These are phyloP conservation scores for Arachis hypogaea DNA, from an alignment of 306 rosid species.

Conservation along the genomic window DNA sequence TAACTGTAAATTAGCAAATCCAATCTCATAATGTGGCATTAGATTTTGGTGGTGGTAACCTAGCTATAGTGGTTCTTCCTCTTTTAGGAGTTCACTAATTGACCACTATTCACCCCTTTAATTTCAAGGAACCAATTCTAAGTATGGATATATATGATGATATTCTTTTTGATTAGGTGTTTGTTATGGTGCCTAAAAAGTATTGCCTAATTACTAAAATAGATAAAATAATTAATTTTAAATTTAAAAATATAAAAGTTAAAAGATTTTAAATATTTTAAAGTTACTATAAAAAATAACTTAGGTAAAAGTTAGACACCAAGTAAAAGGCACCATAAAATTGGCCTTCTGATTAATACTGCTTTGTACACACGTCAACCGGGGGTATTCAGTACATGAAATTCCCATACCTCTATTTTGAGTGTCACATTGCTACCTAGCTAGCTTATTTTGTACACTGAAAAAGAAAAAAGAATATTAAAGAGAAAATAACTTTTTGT, in stretches of 20 bases:
- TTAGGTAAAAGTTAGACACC: too few species aligned
- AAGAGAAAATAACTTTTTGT: not conserved
- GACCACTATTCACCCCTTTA: not conserved
- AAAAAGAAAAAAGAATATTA: not conserved
- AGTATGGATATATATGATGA: not conserved
- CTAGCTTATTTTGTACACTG: slow-evolving; percentile 34
- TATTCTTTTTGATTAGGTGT: not conserved
- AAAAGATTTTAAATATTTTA: too few species aligned
- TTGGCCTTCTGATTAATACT: slow-evolving; percentile 1
- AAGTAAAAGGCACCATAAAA: too few species aligned
- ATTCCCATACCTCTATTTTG: slow-evolving; percentile 14
- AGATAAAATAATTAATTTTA: too few species aligned
- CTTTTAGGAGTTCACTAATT: not conserved
- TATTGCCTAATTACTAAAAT: too few species aligned
- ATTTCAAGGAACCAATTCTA: not conserved
- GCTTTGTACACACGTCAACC: slow-evolving; percentile 24
- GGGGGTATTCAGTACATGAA: slow-evolving; percentile 27
- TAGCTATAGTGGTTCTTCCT: not conserved
- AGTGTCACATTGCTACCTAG: slow-evolving; percentile 31
- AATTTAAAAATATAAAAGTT: too few species aligned
- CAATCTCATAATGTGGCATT: not conserved
- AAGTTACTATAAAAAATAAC: too few species aligned
- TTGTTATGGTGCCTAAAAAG: too few species aligned
- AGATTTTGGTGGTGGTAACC: not conserved
- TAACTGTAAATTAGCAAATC: not conserved